Conservation (phyloP, 305 asterid species). For the Salvia sclarea region DNA sequence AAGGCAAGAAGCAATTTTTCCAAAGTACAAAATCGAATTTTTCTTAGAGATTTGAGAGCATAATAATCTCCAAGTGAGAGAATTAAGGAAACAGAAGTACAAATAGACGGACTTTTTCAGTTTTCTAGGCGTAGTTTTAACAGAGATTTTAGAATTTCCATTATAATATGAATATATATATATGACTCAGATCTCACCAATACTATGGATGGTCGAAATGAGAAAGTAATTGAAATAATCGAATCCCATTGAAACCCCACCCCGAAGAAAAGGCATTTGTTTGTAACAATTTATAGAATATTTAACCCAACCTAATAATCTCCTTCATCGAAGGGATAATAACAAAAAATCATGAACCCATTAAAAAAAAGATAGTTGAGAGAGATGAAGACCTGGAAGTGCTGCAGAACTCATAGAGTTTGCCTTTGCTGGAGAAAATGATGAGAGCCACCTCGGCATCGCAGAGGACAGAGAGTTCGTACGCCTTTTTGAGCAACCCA, state of each 20-base stretch:
- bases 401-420: conserved; percentile 62
- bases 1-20: neutral
- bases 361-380: neutral
- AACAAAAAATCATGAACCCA: neutral
- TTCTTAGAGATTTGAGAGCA: neutral
- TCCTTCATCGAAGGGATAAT: neutral
- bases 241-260: no score
- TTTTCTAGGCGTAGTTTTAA: no score
- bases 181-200: no score
- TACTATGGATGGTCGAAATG: neutral
- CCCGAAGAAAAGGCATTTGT: neutral
- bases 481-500: conserved; percentile 56
- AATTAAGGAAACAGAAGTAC: neutral
- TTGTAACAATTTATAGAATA: neutral
- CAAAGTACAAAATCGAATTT: neutral
- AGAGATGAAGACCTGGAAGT: conserved; percentile 33
- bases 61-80: neutral
- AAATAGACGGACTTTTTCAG: no score
- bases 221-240: no score
- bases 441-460: conserved; percentile 62
- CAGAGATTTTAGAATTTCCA: no score
- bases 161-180: no score
- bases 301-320: neutral
- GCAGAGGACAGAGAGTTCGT: conserved; percentile 53
- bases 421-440: conserved; percentile 57